Evolutionary conservation across 495 filamentous ascomycete genomes (phyloP), one percentile per base, ranked within the genome.

Genomic region (Pyronema domesticum): DNA sequence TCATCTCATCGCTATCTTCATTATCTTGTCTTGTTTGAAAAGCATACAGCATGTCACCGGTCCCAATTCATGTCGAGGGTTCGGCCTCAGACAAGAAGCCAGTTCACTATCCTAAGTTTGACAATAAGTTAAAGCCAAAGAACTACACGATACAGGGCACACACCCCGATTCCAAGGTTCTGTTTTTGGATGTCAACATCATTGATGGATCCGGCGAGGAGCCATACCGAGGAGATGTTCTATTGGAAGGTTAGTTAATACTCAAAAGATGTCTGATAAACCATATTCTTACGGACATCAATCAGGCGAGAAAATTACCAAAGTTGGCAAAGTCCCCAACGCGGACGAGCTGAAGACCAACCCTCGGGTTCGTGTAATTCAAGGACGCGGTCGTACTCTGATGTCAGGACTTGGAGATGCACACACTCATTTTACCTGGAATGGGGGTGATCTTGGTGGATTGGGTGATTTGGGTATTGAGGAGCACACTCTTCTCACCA

Each of bases 361-460:
- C 56, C 55, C 66, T 7, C 62, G 62, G 30, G 68, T 69, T 7
- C 63, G 69, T 40, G 60, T 66, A 40, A 64, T 74, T 53, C 37
- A 72, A 11, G 71, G 71, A 11, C 58, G 58, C 33, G 71, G 71
- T 13, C 55, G 68, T 23, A 75, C 72, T 3, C 50, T 76, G 40
- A 74, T 76, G 69, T 67, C 67, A 11, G 74, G 74, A 4, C 62
- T 75, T 8, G 69, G 69, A 0, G 74, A 76, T 55, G 65, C 71
- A 1, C 74, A 76, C 52, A 73, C 73, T 0, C 73, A 75, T 51
- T 67, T 75, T 37, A 72, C 67, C 40, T 76, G 72, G 73, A 75
- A 76, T 53, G 67, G 67, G 1, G 68, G 67, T 15, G 64, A 68
- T 36, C 57, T 73, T 1, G 66, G 63, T n/a, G 58, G 55, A 1